Conservation (phyloP, 805 yeast genomes). For the Metschnikowia reukaufii region DNA sequence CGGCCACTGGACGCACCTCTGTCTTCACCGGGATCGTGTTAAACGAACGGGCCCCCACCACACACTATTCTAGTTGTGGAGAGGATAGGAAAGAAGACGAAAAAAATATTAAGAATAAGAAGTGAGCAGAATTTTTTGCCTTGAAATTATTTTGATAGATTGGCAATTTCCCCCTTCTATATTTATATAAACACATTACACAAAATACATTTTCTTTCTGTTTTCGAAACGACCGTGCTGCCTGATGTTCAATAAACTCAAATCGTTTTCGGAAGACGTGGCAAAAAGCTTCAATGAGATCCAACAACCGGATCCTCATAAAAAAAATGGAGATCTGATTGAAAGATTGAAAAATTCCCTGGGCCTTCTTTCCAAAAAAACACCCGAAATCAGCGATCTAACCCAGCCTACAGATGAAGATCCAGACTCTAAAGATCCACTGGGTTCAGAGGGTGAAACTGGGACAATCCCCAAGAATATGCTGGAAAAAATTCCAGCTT, state of each 20-base stretch:
- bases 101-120: too few relatives aligned
- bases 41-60: too few relatives aligned
- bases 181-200: neutral
- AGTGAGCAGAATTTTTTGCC: too few relatives aligned
- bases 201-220: neutral
- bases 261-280: constrained; percentile 45
- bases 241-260: constrained; percentile 41
- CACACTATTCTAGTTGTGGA: too few relatives aligned
- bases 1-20: too few relatives aligned
- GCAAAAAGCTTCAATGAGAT: constrained; percentile 43
- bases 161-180: too few relatives aligned
- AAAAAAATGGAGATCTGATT: constrained; percentile 17
- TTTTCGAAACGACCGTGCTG: neutral
- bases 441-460: too few relatives aligned
- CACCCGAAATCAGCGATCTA: constrained; percentile 49
- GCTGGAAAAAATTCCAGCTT: neutral
- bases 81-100: too few relatives aligned
- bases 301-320: constrained; percentile 20
- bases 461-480: neutral
- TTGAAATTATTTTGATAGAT: too few relatives aligned
- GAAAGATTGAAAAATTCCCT: constrained; percentile 34
- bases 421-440: constrained; percentile 12
- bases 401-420: constrained; percentile 48
- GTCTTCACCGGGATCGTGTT: too few relatives aligned
- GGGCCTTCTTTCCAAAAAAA: constrained; percentile 37